Percentiles rank a stretch among this genome's conserved stretches.
These are phyloP conservation scores for Cronartium ribicola DNA, from an alignment of 1,284 basidiomycete genomes.

Conservation along the genomic window DNA sequence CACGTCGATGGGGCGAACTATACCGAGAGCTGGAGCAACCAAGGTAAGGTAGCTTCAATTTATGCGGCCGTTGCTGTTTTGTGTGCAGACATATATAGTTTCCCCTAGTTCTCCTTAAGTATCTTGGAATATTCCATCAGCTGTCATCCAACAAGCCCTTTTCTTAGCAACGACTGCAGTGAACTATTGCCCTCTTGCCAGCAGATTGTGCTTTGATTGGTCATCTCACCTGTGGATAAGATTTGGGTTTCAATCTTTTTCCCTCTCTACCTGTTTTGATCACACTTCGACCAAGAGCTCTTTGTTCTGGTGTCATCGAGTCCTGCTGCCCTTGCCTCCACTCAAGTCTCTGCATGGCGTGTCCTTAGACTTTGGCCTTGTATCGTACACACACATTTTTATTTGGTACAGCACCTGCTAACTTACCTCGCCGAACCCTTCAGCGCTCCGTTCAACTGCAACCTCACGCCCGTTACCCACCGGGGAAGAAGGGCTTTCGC, in stretches of 20 bases:
- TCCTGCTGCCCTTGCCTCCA: neutral
- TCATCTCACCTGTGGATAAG: neutral
- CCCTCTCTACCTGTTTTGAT: neutral
- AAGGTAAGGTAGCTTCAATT: too few relatives aligned
- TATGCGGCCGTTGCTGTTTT: too few relatives aligned
- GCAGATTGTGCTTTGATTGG: neutral
- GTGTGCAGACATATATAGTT: neutral
- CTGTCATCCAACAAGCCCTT: neutral
- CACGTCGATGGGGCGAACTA: neutral
- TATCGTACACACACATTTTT: conserved; percentile 2
- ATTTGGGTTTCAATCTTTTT: neutral
- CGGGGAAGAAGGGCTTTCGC: conserved; percentile 6
- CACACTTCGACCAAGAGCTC: neutral
- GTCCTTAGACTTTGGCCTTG: neutral
- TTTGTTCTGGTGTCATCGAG: neutral
- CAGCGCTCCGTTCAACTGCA: too few relatives aligned
- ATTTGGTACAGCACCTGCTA: neutral
- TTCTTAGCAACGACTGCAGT: neutral
- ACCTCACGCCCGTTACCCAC: neutral
- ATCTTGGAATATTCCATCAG: neutral
- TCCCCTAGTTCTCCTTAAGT: neutral
- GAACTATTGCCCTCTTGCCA: neutral
- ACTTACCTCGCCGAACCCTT: neutral
- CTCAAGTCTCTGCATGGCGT: neutral
- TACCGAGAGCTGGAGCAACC: neutral